phyloP scores from a whole-genome alignment of 2,329 filamentous ascomycete genomes.

The Paraphoma sp. region DNA sequence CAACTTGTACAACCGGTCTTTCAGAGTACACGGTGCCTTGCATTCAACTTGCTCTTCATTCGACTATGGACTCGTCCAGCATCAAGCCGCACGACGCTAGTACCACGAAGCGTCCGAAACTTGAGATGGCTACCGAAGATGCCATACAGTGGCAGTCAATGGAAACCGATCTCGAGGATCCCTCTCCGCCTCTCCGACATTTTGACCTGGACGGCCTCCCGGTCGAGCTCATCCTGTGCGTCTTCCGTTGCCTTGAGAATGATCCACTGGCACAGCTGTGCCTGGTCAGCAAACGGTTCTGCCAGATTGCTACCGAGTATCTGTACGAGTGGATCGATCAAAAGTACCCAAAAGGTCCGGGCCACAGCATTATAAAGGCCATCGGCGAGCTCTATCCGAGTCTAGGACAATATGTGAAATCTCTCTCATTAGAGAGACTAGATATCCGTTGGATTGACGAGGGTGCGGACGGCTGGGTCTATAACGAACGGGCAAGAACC shows the following conservation, averaged over 20 bases:
- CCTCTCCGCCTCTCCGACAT: neutral
- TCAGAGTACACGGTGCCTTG: no score
- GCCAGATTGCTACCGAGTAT: neutral
- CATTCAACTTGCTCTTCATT: no score
- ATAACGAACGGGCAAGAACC: neutral
- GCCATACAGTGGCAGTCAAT: no score
- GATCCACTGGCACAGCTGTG: constrained; percentile 4
- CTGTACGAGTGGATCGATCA: neutral
- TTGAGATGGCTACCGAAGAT: no score
- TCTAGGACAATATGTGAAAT: neutral
- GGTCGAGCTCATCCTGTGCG: constrained; percentile 10
- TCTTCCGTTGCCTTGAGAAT: neutral
- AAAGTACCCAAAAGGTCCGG: neutral
- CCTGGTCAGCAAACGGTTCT: constrained; percentile 6
- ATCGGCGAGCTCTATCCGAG: neutral
- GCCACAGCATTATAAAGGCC: neutral
- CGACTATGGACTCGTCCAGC: no score
- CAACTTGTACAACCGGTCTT: no score
- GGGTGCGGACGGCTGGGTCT: neutral
- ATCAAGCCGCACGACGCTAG: no score
- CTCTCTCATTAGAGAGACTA: neutral
- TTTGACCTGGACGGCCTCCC: constrained; percentile 6
- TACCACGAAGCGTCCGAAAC: no score
- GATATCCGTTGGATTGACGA: neutral
- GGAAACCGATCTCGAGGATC: neutral